Base-by-base conservation (phyloP, 352 stramenopile genomes). In the Aphanomyces cochlioides region DNA sequence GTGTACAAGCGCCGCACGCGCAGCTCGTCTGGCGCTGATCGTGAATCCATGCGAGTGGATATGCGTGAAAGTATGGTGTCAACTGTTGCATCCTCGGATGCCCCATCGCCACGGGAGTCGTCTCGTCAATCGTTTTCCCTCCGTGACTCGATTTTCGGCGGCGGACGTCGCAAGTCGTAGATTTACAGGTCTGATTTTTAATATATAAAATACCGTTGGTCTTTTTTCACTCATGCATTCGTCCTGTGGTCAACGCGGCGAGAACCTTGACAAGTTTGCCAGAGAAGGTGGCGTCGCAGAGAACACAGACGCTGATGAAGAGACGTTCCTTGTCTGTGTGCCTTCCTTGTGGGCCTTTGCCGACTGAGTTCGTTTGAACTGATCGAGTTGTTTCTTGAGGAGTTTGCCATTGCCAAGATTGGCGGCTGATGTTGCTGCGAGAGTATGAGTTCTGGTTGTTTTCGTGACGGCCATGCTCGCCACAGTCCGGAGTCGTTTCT, bases 1-100 rank as follows among this genome's bases (percentile, higher is more conserved):
- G 81, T 89, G 34, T 89, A 89, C 77, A 89, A 89, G 75, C 83
- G 81, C 53, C 82, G 82, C 56, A 56, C 40, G 43, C 59, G 59
- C 10, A 41, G 39, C 19, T 56, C 41, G 40, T 56, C 59, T 17
- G 40, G 19, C 43, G 59, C 40, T 3, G 57, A 21, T 37, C 28
- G 39, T 15, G 57, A 66, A 13, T 47, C 36, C 57, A 50, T 53
- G 57, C 12, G 36, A 37, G 50, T 19, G 6, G 37, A 47, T n/a
- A 50, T 66, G 37, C 57, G 57, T 10, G 57, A 66, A n/a, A 53
- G 37, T n/a, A 66, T 66, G 57, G 57, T 41, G 56, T 64, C 56
- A 8, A 45, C 56, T 10, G 37, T 66, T 4, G 57, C 39, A 41
- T 66, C 57, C 0, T 61, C 54, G 15, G 54, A 61, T 40, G 34